Percentiles rank a stretch among this genome's conserved stretches.
phyloP scores from a whole-genome alignment of 2,329 filamentous ascomycete species.

The Xylariales sp. region DNA sequence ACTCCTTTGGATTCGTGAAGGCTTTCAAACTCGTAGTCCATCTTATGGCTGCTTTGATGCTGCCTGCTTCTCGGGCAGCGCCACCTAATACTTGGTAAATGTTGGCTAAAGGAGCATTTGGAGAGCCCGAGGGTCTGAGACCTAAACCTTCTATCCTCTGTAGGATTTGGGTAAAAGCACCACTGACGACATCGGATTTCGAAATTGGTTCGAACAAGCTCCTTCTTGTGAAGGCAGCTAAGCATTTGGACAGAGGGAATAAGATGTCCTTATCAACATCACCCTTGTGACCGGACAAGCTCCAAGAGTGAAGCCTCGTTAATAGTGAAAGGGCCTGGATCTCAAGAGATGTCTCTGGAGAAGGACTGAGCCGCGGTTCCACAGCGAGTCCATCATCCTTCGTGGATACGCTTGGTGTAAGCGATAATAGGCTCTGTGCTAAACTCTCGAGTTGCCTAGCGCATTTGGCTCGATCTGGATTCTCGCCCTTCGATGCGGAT shows the following conservation, averaged over 20 bases:
- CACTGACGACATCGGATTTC: slow-evolving; percentile 35
- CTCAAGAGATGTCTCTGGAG: slow-evolving; percentile 53
- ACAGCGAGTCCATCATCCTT: slow-evolving; percentile 54
- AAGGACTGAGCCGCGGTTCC: slow-evolving; percentile 50
- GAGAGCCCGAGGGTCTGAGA: slow-evolving; percentile 29
- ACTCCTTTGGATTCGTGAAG: slow-evolving; percentile 31
- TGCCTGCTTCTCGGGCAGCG: slow-evolving; percentile 40
- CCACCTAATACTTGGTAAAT: slow-evolving; percentile 51
- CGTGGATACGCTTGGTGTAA: slow-evolving; percentile 63
- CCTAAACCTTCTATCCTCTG: slow-evolving; percentile 31
- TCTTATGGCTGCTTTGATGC: slow-evolving; percentile 45
- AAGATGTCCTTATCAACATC: slow-evolving; percentile 60
- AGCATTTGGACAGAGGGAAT: slow-evolving; percentile 59
- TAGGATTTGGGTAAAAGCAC: slow-evolving; percentile 32
- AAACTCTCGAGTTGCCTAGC: slow-evolving; percentile 63
- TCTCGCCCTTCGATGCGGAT: slow-evolving; percentile 36
- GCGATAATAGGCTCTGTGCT: slow-evolving; percentile 58
- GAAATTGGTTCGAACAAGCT: slow-evolving; percentile 27
- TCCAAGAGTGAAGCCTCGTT: slow-evolving; percentile 62
- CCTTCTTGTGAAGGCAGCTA: slow-evolving; percentile 57
- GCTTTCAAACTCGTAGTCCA: slow-evolving; percentile 48
- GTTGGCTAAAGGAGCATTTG: slow-evolving; percentile 38
- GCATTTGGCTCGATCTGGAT: slow-evolving; percentile 50
- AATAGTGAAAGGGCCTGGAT: slow-evolving; percentile 61
- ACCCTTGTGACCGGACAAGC: slow-evolving; percentile 52